Conservation (phyloP, 2,329 filamentous ascomycete species). For the Paraphoma chrysanthemicola region DNA sequence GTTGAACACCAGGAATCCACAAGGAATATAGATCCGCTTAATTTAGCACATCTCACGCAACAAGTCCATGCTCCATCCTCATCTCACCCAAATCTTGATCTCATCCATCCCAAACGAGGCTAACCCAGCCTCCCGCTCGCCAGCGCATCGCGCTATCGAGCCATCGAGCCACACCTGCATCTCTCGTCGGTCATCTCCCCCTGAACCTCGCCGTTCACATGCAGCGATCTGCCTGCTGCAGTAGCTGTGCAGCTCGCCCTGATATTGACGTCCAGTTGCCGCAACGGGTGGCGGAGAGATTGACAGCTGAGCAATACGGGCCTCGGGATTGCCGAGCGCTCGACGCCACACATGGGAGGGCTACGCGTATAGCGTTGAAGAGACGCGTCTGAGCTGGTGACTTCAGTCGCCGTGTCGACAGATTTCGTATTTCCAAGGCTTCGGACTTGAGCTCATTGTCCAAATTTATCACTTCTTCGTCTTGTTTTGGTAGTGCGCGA, state of each 20-base stretch:
- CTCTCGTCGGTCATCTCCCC: conserved; percentile 8
- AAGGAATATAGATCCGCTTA: background rate
- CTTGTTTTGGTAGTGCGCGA: conserved; percentile 21
- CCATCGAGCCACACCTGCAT: conserved; percentile 14
- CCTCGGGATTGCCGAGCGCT: conserved; percentile 9
- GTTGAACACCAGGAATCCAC: background rate
- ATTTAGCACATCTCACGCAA: background rate
- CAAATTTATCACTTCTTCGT: background rate
- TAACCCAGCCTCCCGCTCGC: conserved; percentile 12
- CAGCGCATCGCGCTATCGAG: conserved; percentile 22
- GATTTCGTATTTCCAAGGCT: too few relatives aligned
- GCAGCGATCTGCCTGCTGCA: conserved; percentile 5
- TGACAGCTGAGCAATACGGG: conserved; percentile 14
- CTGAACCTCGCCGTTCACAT: conserved; percentile 2
- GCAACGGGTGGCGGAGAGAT: background rate
- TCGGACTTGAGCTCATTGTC: too few relatives aligned
- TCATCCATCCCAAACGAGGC: conserved; percentile 12
- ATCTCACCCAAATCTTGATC: conserved; percentile 5
- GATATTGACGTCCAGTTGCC: background rate
- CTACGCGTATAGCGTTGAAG: background rate
- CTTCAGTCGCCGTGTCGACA: too few relatives aligned
- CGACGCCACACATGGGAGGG: conserved; percentile 9
- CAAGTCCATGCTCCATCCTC: background rate
- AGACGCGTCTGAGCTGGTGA: background rate
- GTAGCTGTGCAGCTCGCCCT: background rate